Conservation (phyloP, 345 rosid genomes). For the Rhizophora mangle region DNA sequence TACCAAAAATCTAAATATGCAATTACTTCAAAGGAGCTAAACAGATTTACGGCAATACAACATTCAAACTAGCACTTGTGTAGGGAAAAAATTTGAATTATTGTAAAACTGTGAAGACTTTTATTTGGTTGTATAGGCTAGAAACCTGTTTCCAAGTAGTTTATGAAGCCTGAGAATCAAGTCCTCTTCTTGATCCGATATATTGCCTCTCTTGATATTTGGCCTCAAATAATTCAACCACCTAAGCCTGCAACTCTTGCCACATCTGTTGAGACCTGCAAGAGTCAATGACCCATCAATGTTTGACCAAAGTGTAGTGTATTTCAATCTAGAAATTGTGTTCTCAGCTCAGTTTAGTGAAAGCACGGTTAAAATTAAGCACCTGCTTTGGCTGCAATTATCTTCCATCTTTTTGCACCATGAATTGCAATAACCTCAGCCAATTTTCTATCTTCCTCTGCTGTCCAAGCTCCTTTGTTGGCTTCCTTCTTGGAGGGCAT, state of each 20-base stretch:
- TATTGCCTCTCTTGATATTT: slow-evolving; percentile 73
- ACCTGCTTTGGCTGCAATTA: slow-evolving; percentile 59
- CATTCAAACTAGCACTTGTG: too few relatives aligned
- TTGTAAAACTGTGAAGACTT: too few relatives aligned
- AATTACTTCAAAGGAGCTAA: too few relatives aligned
- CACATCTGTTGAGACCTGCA: slow-evolving; percentile 55
- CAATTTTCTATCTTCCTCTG: slow-evolving; percentile 53
- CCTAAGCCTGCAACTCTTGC: slow-evolving; percentile 72
- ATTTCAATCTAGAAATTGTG: background rate
- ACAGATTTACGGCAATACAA: too few relatives aligned
- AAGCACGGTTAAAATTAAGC: background rate
- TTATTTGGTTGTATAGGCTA: background rate
- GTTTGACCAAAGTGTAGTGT: background rate
- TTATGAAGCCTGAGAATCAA: slow-evolving; percentile 71
- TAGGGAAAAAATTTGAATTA: too few relatives aligned
- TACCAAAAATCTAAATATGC: background rate
- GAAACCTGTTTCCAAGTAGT: slow-evolving; percentile 66
- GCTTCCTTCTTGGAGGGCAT: slow-evolving; percentile 19
- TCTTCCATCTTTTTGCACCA: slow-evolving; percentile 63
- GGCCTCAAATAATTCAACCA: slow-evolving; percentile 79
- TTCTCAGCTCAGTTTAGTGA: background rate
- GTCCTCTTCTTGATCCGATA: slow-evolving; percentile 71
- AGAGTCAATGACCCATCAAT: background rate
- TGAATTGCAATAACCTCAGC: slow-evolving; percentile 54
- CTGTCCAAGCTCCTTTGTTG: slow-evolving; percentile 66